These are phyloP conservation scores for Aspergillus sclerotialis DNA, from an alignment of 2,329 filamentous ascomycete genomes.

Conservation along the genomic window DNA sequence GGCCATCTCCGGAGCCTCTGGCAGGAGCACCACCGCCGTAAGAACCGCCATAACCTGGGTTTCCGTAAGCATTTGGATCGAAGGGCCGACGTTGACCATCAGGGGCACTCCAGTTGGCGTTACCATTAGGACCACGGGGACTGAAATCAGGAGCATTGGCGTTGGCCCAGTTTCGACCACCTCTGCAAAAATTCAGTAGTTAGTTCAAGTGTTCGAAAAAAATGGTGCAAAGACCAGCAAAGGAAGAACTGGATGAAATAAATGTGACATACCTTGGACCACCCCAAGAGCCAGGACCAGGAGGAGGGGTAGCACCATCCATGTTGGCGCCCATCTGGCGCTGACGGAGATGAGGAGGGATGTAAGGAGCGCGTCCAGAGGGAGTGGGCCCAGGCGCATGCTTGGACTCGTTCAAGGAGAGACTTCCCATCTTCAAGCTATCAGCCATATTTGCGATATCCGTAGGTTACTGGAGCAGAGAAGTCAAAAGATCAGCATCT, in stretches of 20 bases:
- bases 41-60: slow-evolving; percentile 33
- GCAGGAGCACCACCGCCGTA: slow-evolving; percentile 44
- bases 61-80: slow-evolving; percentile 57
- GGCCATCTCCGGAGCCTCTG: slow-evolving; percentile 85
- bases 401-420: slow-evolving; percentile 54
- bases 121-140: slow-evolving; percentile 33
- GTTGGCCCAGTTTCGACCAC: slow-evolving; percentile 46
- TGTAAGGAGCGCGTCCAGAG: slow-evolving; percentile 55
- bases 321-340: slow-evolving; percentile 30
- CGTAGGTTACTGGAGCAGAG: too few species aligned
- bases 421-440: slow-evolving; percentile 33
- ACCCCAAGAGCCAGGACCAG: slow-evolving; percentile 23
- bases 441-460: slow-evolving; percentile 37
- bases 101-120: slow-evolving; percentile 28
- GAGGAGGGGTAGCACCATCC: slow-evolving; percentile 30
- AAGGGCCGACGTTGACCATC: slow-evolving; percentile 41
- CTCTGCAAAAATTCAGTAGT: slow-evolving; percentile 14
- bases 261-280: slow-evolving; percentile 28
- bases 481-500: neutral
- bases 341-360: slow-evolving; percentile 57
- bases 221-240: too few species aligned
- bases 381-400: slow-evolving; percentile 44
- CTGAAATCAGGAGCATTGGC: slow-evolving; percentile 54
- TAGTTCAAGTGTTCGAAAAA: slow-evolving; percentile 2
- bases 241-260: too few species aligned